Evolutionary conservation across 495 filamentous ascomycete species (phyloP).

Genomic region (Podospora conica): DNA sequence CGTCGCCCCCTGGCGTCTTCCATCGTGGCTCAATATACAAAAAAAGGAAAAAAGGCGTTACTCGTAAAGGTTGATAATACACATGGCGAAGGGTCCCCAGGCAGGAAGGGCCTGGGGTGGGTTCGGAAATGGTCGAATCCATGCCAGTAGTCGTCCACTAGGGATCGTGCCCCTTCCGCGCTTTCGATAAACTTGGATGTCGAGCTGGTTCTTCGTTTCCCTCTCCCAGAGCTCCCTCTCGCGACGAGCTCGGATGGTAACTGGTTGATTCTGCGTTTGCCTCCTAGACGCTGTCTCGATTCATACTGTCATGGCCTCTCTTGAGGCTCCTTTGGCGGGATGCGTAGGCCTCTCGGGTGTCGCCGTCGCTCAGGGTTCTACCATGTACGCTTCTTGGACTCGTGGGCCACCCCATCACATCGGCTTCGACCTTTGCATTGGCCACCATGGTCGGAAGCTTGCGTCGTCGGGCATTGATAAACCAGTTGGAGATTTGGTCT

Average conservation of each 20-base stretch:
- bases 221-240: too few species aligned
- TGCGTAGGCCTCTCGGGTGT: background rate
- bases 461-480: conserved; percentile 82
- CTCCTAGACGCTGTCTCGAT: background rate
- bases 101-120: background rate
- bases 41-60: background rate
- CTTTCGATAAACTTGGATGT: too few species aligned
- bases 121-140: background rate
- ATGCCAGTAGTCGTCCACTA: background rate
- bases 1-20: background rate
- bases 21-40: background rate
- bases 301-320: background rate
- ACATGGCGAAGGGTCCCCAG: background rate
- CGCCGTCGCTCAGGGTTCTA: background rate
- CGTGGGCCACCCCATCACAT: conserved; percentile 21
- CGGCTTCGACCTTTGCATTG: conserved; percentile 33
- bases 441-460: conserved; percentile 64
- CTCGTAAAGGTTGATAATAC: background rate
- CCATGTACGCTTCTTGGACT: background rate
- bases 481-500: conserved; percentile 87
- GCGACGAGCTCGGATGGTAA: too few species aligned
- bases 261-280: too few species aligned
- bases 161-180: too few species aligned
- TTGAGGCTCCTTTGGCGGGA: background rate
- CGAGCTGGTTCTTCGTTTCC: too few species aligned